These are phyloP conservation scores for Starmerella etchellsii DNA, from an alignment of 805 yeast genomes.

Conservation along the genomic window DNA sequence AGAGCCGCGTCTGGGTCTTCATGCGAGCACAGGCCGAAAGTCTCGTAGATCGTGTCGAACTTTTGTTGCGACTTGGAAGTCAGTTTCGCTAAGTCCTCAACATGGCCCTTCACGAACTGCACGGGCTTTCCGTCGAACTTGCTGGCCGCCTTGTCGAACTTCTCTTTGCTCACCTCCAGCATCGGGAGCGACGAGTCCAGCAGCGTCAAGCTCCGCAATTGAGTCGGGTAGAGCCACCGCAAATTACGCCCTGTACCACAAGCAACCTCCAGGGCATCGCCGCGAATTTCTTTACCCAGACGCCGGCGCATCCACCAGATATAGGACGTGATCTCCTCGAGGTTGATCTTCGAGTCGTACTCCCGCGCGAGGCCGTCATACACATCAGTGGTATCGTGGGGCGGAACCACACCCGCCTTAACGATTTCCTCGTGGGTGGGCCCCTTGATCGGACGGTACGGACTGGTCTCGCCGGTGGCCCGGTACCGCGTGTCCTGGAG, in stretches of 20 bases:
- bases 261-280: constrained; percentile 88
- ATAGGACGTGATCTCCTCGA: constrained; percentile 45
- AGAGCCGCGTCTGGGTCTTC: constrained; percentile 80
- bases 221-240: constrained; percentile 49
- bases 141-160: constrained; percentile 43
- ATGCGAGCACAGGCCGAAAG: constrained; percentile 93
- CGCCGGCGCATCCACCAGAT: constrained; percentile 53
- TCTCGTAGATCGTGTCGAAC: constrained; percentile 85
- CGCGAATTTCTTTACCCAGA: constrained; percentile 63
- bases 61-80: constrained; percentile 35
- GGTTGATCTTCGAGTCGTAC: constrained; percentile 68
- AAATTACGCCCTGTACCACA: constrained; percentile 95
- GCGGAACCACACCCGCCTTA: constrained; percentile 14
- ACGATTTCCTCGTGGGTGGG: neutral
- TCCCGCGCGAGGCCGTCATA: constrained; percentile 61
- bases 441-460: constrained; percentile 19
- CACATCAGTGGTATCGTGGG: constrained; percentile 55
- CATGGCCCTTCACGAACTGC: constrained; percentile 81
- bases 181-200: constrained; percentile 73
- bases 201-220: constrained; percentile 63
- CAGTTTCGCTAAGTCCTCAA: constrained; percentile 60
- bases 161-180: constrained; percentile 68
- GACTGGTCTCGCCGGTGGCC: constrained; percentile 27
- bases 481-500: constrained; percentile 27
- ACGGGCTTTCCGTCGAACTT: constrained; percentile 37